Base-by-base conservation (phyloP, 345 rosid species). In the Chamaenerion angustifolium region DNA sequence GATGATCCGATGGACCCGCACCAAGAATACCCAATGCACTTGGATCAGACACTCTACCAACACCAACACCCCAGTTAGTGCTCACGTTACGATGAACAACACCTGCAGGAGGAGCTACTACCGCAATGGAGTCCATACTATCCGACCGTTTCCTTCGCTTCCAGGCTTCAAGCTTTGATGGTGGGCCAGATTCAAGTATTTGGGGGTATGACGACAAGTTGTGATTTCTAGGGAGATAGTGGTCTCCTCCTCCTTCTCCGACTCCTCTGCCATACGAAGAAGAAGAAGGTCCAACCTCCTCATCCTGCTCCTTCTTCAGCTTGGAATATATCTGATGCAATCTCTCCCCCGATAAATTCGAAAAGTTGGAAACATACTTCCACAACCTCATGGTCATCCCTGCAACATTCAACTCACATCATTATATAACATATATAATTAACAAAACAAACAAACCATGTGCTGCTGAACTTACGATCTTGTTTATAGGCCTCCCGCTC, bases 351-450 rank as follows among this genome's bases (percentile, higher is more conserved):
- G 97, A 77, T 47, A 88, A 66, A 68, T 93, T 93, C 46, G 99
- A 93, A 69, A 77, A 93, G 3, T 84, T 82, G 16, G 99, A 93
- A 16, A 93, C 97, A 48, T 88, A 93, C 40, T 93, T 88, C 99
- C 99, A 93, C 60, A 93, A 59, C 57, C 96, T 73, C 66, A 61
- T 75, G 0, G 73, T 74, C 95, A 88, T 84, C 69, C 94, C 99
- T 93, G 82, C 21, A 60, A 2, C 11, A 10, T 21, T 43, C 19
- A 35, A 55, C 4, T 11, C 12, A 37, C 13, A 42, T 17, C 40
- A 19, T 8, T 42, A 16, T 15, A 48, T 23, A 49, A 4, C 16
- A 16, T 11, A 16, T 17, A 27, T 10, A 14, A 11, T 6, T 17
- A 23, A 46, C 23, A 23, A 16, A 50, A 35, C 11, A 23, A 40